Base-by-base conservation (phyloP, 345 rosid species). In the Moricandia arvensis region DNA sequence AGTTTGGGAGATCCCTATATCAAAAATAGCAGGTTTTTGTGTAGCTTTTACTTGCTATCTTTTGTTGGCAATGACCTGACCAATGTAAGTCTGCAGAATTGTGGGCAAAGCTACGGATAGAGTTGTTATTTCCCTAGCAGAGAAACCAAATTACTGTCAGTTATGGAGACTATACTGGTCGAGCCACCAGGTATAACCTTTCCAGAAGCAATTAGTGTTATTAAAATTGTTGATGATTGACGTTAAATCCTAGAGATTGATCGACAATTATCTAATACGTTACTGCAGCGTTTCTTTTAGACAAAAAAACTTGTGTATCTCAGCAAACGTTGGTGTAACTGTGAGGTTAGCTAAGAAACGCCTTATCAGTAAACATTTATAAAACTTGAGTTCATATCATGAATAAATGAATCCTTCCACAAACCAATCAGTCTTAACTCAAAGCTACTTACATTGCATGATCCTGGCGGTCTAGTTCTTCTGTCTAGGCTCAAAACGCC, bases 401-500 rank as follows among this genome's bases (percentile, higher is more conserved):
- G 31, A 27, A 27, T 27, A 3, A n/a, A 29, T 29, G 35, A 66
- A 30, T 66, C 71, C 21, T 55, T 65, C 11, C 21, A 47, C 27
- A 18, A 47, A 59, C 31, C 31, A 33, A 41, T 21, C 29, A 70
- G 4, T 63, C 38, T 66, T 59, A 75, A 33, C 72, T 31, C 51
- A 53, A 60, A 65, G 21, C 67, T 4, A 58, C 72, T n/a, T n/a
- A 49, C 41, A 59, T 66, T 63, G 27, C 73, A 58, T 8, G 69
- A 69, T 9, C 9, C 6, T 63, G 31, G 24, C 13, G 21, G 21
- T 55, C 51, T 75, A 80, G 53, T 35, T 82, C 37, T 35, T 82
- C 37, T 59, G 69, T 74, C 10, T 49, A 49, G 98, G 98, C 30
- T 78, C 95, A 77, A 93, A 91, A 43, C 97, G 91, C 98, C 97